Conservation (phyloP, 1,284 basidiomycete genomes). For the Exobasidium rhododendri region DNA sequence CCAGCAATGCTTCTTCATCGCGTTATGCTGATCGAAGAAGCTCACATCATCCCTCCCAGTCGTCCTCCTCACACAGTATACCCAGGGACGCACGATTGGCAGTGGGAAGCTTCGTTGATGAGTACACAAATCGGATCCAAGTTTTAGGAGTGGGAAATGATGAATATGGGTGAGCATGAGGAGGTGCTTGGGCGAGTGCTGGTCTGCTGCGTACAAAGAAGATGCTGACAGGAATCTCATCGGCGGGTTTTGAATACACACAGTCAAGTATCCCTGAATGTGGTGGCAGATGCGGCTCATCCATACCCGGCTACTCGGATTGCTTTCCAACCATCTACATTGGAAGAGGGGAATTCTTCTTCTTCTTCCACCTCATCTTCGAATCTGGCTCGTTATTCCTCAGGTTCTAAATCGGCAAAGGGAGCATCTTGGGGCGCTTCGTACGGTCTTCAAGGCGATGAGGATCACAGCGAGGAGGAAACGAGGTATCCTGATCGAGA, state of each 20-base stretch:
- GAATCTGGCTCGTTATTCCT: conserved; percentile 21
- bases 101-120: conserved; percentile 50
- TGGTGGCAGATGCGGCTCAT: conserved; percentile 49
- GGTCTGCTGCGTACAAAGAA: neutral
- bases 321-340: conserved; percentile 48
- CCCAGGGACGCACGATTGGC: conserved; percentile 44
- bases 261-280: conserved; percentile 20
- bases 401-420: conserved; percentile 34
- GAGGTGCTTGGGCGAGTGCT: neutral
- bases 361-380: conserved; percentile 20
- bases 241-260: conserved; percentile 5
- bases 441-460: conserved; percentile 7
- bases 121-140: conserved; percentile 52
- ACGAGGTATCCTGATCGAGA: conserved; percentile 45
- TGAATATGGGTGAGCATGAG: conserved; percentile 22
- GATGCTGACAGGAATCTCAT: neutral
- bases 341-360: conserved; percentile 21
- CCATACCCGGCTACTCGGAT: conserved; percentile 53
- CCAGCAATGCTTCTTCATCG: conserved; percentile 1
- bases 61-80: conserved; percentile 15
- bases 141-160: conserved; percentile 41
- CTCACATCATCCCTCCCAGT: neutral
- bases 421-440: conserved; percentile 39
- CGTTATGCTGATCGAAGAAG: neutral
- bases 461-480: conserved; percentile 22